Evolutionary conservation across 331 rosid genomes (phyloP).

Genomic region (Spiraea crenata): DNA sequence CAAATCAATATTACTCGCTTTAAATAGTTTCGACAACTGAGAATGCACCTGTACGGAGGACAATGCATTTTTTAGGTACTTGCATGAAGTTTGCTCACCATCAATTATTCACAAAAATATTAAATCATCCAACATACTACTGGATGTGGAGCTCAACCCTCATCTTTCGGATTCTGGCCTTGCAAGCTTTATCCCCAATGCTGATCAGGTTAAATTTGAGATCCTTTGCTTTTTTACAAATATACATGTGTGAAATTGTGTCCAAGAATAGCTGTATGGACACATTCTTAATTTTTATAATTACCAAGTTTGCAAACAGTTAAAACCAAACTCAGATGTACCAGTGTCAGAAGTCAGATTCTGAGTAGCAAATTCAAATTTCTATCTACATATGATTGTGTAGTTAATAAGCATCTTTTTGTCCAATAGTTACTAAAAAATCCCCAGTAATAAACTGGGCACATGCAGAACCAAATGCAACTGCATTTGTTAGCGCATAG

Average conservation of each 20-base stretch:
- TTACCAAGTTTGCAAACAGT: neutral
- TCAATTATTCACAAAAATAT: conserved; percentile 85
- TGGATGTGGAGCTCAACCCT: conserved; percentile 87
- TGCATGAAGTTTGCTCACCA: conserved; percentile 94
- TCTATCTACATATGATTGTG: neutral
- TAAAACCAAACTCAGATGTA: neutral
- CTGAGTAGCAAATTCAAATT: neutral
- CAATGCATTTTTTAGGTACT: conserved; percentile 57
- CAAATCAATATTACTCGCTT: neutral
- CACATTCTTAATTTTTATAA: neutral
- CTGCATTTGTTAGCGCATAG: neutral
- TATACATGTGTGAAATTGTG: neutral
- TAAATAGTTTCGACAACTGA: neutral
- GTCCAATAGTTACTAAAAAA: neutral
- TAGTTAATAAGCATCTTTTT: neutral
- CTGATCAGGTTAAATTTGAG: conserved; percentile 53
- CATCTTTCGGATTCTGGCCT: conserved; percentile 90
- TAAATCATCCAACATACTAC: conserved; percentile 81
- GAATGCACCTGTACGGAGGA: neutral
- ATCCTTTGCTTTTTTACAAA: neutral
- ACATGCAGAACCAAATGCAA: neutral
- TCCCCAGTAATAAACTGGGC: too few species aligned
- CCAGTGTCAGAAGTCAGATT: conserved; percentile 10
- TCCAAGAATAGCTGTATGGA: neutral
- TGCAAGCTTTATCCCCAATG: conserved; percentile 70